Conservation (phyloP, 2,329 filamentous ascomycete species). For the Pseudomassariella vexata region DNA sequence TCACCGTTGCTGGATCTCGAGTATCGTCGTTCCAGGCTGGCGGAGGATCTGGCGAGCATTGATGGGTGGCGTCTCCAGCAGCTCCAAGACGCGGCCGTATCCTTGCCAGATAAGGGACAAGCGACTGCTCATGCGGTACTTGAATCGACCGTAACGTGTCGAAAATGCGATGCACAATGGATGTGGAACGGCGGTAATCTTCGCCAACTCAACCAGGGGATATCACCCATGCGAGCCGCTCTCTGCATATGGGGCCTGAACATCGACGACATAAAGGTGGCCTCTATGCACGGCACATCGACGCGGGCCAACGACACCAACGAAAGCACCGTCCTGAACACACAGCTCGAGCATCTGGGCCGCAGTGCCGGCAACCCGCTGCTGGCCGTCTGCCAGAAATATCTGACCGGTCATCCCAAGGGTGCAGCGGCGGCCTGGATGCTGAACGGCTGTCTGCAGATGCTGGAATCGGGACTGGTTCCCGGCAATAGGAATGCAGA, state of each 20-base stretch:
- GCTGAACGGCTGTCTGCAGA: constrained; percentile 96
- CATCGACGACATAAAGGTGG: constrained; percentile 30
- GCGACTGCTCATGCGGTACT: too few relatives aligned
- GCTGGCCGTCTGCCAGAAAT: constrained; percentile 28
- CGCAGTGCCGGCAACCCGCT: constrained; percentile 25
- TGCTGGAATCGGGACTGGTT: constrained; percentile 87
- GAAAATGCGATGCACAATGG: constrained; percentile 10
- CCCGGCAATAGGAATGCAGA: constrained; percentile 97
- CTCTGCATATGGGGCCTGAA: constrained; percentile 29
- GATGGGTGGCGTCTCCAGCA: constrained; percentile 7
- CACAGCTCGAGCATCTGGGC: constrained; percentile 28
- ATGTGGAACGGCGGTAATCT: constrained; percentile 24
- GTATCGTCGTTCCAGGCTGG: constrained; percentile 19
- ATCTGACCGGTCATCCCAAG: constrained; percentile 31
- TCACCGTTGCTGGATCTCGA: constrained; percentile 20
- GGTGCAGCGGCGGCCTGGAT: constrained; percentile 78
- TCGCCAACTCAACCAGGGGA: constrained; percentile 16
- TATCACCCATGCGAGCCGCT: constrained; percentile 28
- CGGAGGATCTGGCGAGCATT: constrained; percentile 14
- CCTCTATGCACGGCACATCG: constrained; percentile 33
- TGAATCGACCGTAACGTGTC: too few relatives aligned
- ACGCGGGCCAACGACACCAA: constrained; percentile 33
- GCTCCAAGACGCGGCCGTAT: constrained; percentile 1
- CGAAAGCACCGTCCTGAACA: constrained; percentile 27
- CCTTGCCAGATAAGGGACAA: background rate